Conservation (phyloP, 1,139 yeast species). For the Taphrina wiesneri region DNA sequence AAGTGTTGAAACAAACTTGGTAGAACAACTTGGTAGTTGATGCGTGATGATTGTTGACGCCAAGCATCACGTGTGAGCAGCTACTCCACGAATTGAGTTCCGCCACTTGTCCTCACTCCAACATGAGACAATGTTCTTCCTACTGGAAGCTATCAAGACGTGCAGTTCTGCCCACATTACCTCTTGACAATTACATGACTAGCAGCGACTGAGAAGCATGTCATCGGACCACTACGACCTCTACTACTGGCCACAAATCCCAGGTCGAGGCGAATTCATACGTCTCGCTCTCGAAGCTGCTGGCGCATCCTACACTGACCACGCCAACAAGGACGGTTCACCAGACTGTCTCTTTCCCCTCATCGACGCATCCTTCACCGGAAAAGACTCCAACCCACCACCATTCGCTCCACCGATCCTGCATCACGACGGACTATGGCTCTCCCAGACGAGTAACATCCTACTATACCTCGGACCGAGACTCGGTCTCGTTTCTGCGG, state of each 20-base stretch:
- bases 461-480: constrained; percentile 20
- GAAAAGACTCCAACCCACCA: background rate
- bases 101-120: no score
- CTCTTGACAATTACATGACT: no score
- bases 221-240: constrained; percentile 18
- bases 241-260: constrained; percentile 31
- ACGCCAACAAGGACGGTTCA: background rate
- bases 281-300: constrained; percentile 22
- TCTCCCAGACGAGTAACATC: constrained; percentile 22
- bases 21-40: no score
- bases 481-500: constrained; percentile 21
- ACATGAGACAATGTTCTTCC: no score
- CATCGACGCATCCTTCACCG: constrained; percentile 4
- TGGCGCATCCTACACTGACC: constrained; percentile 13
- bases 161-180: no score
- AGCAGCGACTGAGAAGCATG: no score
- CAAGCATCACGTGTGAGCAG: constrained; percentile 2
- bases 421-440: constrained; percentile 11
- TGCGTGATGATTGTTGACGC: background rate
- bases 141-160: no score
- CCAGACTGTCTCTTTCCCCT: constrained; percentile 1
- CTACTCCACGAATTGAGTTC: no score
- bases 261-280: constrained; percentile 32
- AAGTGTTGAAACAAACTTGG: background rate
- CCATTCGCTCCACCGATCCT: constrained; percentile 28